Conservation (phyloP, 164 flowering plant genomes). For the Dillenia turbinata region DNA sequence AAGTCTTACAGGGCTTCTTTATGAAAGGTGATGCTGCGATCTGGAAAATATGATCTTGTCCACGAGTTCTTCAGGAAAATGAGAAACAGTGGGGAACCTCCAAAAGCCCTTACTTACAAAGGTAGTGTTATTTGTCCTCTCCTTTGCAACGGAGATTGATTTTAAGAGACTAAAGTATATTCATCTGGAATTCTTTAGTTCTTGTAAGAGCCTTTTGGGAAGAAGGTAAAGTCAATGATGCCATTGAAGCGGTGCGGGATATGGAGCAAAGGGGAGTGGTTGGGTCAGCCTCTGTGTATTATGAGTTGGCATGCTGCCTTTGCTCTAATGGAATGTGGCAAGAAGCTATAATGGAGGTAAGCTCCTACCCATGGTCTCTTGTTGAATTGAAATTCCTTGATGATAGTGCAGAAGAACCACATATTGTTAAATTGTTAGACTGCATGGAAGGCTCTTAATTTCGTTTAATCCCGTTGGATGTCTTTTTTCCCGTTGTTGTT, state of each 20-base stretch:
- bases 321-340: slow-evolving; percentile 85
- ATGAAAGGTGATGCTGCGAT: slow-evolving; percentile 88
- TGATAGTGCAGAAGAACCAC: no score
- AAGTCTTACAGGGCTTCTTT: slow-evolving; percentile 53
- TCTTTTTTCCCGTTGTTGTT: no score
- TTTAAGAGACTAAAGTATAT: slow-evolving; percentile 8
- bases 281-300: slow-evolving; percentile 73
- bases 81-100: slow-evolving; percentile 66
- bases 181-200: slow-evolving; percentile 37
- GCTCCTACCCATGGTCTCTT: slow-evolving; percentile 2
- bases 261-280: slow-evolving; percentile 85
- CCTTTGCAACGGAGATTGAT: not conserved
- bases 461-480: no score
- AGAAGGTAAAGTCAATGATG: slow-evolving; percentile 82
- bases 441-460: not conserved
- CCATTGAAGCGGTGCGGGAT: slow-evolving; percentile 70
- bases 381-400: no score
- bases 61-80: slow-evolving; percentile 67
- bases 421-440: not conserved
- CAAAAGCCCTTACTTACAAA: slow-evolving; percentile 71
- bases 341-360: slow-evolving; percentile 80
- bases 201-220: slow-evolving; percentile 80
- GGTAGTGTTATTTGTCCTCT: slow-evolving; percentile 33
- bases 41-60: slow-evolving; percentile 83
- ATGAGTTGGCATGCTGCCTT: slow-evolving; percentile 93